Conservation (phyloP, 1,284 basidiomycete species). For the Earliella scabrosa region DNA sequence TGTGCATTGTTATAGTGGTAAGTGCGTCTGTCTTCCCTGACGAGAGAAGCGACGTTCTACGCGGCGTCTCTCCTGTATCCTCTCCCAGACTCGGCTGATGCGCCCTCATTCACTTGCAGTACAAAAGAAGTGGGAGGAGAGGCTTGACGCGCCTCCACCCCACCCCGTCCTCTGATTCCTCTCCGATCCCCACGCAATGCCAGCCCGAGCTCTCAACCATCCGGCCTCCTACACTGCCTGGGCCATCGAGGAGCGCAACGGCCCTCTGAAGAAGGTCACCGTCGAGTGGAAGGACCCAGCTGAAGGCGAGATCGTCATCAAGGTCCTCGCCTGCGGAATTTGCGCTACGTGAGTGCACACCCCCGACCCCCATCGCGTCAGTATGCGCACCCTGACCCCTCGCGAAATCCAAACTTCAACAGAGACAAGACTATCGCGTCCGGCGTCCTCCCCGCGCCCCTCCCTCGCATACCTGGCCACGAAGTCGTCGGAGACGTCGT, state of each 20-base stretch:
- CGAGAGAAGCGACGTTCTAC: background rate
- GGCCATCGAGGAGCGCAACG: conserved; percentile 20
- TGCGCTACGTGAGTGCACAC: conserved; percentile 29
- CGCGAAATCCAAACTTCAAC: too few relatives aligned
- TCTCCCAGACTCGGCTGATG: background rate
- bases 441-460: conserved; percentile 16
- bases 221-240: conserved; percentile 39
- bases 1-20: too few relatives aligned
- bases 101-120: too few relatives aligned
- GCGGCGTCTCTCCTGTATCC: background rate
- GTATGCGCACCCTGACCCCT: background rate
- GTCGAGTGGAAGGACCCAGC: conserved; percentile 37
- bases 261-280: conserved; percentile 26
- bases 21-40: too few relatives aligned
- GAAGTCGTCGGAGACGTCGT: conserved; percentile 32
- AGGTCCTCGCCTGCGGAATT: conserved; percentile 33
- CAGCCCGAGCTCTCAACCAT: conserved; percentile 5
- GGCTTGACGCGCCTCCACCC: too few relatives aligned
- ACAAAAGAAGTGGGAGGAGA: too few relatives aligned
- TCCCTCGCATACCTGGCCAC: conserved; percentile 30
- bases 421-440: conserved; percentile 30
- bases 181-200: background rate
- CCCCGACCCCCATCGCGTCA: background rate
- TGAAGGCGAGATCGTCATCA: conserved; percentile 38
- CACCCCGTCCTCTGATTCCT: too few relatives aligned